Evolutionary conservation across 176 grass and related monocot genomes (phyloP).

Genomic region (Oryza meyeriana): DNA sequence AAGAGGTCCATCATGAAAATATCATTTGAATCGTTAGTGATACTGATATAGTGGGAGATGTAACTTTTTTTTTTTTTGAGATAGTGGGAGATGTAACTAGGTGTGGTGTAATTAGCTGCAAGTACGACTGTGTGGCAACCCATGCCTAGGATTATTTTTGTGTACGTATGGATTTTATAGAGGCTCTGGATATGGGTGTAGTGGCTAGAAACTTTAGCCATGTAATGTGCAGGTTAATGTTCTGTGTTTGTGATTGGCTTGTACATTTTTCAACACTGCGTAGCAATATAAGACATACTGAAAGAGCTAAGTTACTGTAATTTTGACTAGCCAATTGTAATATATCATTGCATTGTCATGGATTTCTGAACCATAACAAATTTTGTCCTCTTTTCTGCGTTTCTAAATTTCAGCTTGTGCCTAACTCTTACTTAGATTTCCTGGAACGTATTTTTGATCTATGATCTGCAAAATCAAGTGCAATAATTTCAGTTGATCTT

Average conservation of each 20-base stretch:
- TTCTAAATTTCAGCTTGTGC: background rate
- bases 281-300: background rate
- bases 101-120: background rate
- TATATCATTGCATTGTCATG: background rate
- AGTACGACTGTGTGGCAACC: background rate
- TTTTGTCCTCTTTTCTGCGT: background rate
- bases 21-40: background rate
- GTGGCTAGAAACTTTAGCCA: background rate
- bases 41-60: background rate
- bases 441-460: background rate
- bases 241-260: background rate
- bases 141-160: background rate
- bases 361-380: background rate
- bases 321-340: background rate
- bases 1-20: background rate
- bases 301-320: background rate
- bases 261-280: background rate
- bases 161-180: background rate
- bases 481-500: background rate
- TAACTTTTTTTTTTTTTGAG: background rate
- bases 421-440: background rate
- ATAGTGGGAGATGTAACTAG: background rate
- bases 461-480: background rate
- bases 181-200: background rate
- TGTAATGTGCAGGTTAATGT: background rate